Evolutionary conservation across 2,329 filamentous ascomycete genomes (phyloP).

Genomic region (Arthroderma sp.): DNA sequence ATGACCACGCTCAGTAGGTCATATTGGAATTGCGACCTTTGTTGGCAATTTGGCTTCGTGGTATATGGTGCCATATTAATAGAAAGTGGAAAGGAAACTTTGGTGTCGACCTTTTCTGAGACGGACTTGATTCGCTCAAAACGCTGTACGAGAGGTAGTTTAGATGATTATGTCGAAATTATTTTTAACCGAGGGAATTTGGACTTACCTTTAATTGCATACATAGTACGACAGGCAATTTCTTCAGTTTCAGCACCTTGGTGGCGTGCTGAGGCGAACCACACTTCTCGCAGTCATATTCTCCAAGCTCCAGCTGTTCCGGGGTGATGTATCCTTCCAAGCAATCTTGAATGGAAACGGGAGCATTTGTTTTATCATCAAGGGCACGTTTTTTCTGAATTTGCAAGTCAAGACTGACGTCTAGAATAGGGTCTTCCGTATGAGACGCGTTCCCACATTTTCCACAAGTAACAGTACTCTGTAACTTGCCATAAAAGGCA

Average conservation of each 20-base stretch:
- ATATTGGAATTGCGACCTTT: conserved; percentile 54
- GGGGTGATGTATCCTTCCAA: conserved; percentile 76
- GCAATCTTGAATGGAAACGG: conserved; percentile 55
- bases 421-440: conserved; percentile 77
- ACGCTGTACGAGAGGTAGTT: conserved; percentile 28
- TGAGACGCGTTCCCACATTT: conserved; percentile 72
- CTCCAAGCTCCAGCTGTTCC: conserved; percentile 60
- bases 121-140: conserved; percentile 66
- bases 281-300: conserved; percentile 77
- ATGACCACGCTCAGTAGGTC: conserved; percentile 83
- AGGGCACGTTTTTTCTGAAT: conserved; percentile 50
- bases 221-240: conserved; percentile 74
- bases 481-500: conserved; percentile 84
- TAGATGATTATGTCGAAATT: not conserved
- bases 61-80: conserved; percentile 89
- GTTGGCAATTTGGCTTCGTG: conserved; percentile 40
- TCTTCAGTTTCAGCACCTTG: conserved; percentile 72
- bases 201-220: conserved; percentile 73
- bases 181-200: too few relatives aligned
- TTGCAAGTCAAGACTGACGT: conserved; percentile 79
- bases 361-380: conserved; percentile 24
- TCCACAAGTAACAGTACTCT: conserved; percentile 81
- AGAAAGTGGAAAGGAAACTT: conserved; percentile 70
- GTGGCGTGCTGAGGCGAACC: conserved; percentile 61
- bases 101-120: conserved; percentile 77